These are phyloP conservation scores for Saitozyma podzolica DNA, from an alignment of 768 basidiomycete genomes.

Conservation along the genomic window DNA sequence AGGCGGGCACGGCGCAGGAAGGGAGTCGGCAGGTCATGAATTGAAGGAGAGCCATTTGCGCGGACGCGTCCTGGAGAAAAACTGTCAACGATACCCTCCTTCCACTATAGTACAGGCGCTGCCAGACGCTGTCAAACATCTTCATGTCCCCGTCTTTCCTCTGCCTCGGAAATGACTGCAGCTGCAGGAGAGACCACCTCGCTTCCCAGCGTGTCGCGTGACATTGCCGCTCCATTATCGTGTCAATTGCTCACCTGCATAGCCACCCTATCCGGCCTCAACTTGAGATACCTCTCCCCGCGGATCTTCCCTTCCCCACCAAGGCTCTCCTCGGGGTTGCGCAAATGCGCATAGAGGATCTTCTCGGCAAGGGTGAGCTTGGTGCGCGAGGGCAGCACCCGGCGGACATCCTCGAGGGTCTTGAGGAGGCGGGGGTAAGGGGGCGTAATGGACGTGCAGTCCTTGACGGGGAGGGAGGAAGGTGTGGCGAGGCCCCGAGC, in stretches of 20 bases:
- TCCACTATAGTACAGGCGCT: no score
- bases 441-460: slow-evolving; percentile 75
- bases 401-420: slow-evolving; percentile 70
- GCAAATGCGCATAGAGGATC: slow-evolving; percentile 89
- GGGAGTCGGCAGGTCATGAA: slow-evolving; percentile 95
- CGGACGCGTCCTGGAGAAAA: slow-evolving; percentile 53
- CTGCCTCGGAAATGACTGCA: no score
- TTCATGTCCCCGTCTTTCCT: no score
- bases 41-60: slow-evolving; percentile 70
- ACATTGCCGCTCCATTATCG: not conserved
- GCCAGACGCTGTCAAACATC: no score
- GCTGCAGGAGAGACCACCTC: not conserved
- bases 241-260: slow-evolving; percentile 79
- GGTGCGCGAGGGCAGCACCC: slow-evolving; percentile 63
- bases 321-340: slow-evolving; percentile 72
- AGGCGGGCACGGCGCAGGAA: slow-evolving; percentile 69
- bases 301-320: slow-evolving; percentile 67
- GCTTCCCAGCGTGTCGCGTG: not conserved
- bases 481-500: slow-evolving; percentile 47
- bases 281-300: slow-evolving; percentile 85
- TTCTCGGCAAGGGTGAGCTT: slow-evolving; percentile 96
- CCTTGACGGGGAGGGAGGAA: slow-evolving; percentile 57
- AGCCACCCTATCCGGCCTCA: slow-evolving; percentile 88
- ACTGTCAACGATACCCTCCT: slow-evolving; percentile 9
- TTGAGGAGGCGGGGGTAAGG: slow-evolving; percentile 72